Evolutionary conservation across 2,329 filamentous ascomycete genomes (phyloP).

Genomic region (Exophiala calicioides): DNA sequence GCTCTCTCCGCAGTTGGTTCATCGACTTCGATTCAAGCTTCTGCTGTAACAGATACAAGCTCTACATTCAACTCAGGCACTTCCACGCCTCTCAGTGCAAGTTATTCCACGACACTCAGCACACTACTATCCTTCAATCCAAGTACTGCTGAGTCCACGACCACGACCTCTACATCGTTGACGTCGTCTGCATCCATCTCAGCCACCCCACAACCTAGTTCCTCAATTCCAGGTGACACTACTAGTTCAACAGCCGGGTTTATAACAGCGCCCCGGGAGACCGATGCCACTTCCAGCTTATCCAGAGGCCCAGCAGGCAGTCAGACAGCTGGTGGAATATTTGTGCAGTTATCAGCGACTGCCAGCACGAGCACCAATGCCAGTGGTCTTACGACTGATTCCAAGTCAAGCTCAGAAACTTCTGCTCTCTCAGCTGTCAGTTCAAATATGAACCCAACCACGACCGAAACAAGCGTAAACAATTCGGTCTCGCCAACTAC

Average conservation of each 20-base stretch:
- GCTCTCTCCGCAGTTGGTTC: background rate
- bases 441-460: background rate
- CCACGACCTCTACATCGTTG: background rate
- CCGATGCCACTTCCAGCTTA: too few relatives aligned
- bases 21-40: background rate
- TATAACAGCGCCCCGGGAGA: too few relatives aligned
- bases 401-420: background rate
- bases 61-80: constrained; percentile 1
- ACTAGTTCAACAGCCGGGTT: too few relatives aligned
- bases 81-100: too few relatives aligned
- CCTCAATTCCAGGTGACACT: background rate
- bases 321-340: background rate
- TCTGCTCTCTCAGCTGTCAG: too few relatives aligned
- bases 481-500: too few relatives aligned
- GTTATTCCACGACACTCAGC: too few relatives aligned
- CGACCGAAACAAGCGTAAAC: too few relatives aligned
- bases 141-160: too few relatives aligned
- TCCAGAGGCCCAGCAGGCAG: too few relatives aligned
- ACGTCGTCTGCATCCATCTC: background rate
- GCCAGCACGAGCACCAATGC: background rate
- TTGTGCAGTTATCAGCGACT: constrained; percentile 1
- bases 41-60: background rate
- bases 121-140: too few relatives aligned
- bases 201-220: background rate
- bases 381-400: background rate